Conservation (phyloP, 495 filamentous ascomycete species). For the Xylaria longipes region DNA sequence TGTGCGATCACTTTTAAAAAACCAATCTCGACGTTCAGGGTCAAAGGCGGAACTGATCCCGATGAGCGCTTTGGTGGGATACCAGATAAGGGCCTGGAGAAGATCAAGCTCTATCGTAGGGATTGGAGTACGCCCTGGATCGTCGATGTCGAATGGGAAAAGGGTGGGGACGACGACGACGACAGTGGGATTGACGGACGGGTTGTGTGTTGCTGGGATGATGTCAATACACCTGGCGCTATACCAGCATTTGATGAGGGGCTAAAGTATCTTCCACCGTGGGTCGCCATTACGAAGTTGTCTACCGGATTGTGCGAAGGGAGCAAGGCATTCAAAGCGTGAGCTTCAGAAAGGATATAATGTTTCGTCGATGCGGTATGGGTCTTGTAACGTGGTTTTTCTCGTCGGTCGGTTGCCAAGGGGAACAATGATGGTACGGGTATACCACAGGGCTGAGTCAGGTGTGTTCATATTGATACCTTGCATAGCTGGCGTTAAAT, state of each 20-base stretch:
- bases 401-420: not conserved
- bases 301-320: slow-evolving; percentile 85
- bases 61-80: slow-evolving; percentile 65
- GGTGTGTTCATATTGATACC: slow-evolving; percentile 28
- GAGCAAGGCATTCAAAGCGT: slow-evolving; percentile 47
- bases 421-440: slow-evolving; percentile 5
- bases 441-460: not conserved
- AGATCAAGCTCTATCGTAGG: slow-evolving; percentile 71
- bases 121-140: slow-evolving; percentile 77
- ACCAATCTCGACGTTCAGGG: slow-evolving; percentile 66
- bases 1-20: slow-evolving; percentile 71
- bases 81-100: slow-evolving; percentile 48
- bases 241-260: slow-evolving; percentile 91
- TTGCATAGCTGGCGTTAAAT: slow-evolving; percentile 37
- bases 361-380: not conserved
- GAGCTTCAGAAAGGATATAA: slow-evolving; percentile 3
- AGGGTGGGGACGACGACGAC: slow-evolving; percentile 29
- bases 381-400: not conserved
- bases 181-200: slow-evolving; percentile 64
- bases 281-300: slow-evolving; percentile 77
- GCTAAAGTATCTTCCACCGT: slow-evolving; percentile 73
- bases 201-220: slow-evolving; percentile 87
- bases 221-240: slow-evolving; percentile 70
- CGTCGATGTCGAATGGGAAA: slow-evolving; percentile 75
- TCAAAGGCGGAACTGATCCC: slow-evolving; percentile 59